Evolutionary conservation across 2,329 filamentous ascomycete species (phyloP), one percentile per base, ranked within the genome.

Genomic region (Calonectria hawksworthii): DNA sequence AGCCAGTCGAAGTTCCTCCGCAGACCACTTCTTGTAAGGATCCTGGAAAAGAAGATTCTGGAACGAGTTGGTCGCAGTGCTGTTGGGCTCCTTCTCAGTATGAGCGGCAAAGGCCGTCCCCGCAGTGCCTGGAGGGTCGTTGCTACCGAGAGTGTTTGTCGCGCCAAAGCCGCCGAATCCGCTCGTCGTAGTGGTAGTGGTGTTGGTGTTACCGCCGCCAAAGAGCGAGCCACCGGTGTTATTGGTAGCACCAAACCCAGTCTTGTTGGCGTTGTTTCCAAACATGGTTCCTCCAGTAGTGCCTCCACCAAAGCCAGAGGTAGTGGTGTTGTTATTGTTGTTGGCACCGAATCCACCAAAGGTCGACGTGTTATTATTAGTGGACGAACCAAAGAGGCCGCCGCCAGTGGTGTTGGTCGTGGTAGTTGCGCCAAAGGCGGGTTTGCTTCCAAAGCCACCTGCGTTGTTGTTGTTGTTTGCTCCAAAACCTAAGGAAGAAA

Each of bases 1-100:
- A 59, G 92, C 95, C 75, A 98, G 86, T 82, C 95, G 90, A 69
- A 97, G 86, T 84, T 97, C 94, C 80, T 95, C 97, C n/a, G 95
- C 92, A 13, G 96, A 98, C 88, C 94, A 99, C 83, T 97, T 98
- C 84, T 93, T 93, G 87, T 96, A 98, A 1, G 94, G 91, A 30
- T 93, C 92, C 86, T 94, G 93, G 84, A 96, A 96, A 28, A 93
- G 87, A 72, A 98, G 92, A 79, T 93, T 96, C 84, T 97, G 95
- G 84, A 94, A 98, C 5, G 93, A 89, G 81, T 94, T 91, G 77
- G 87, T 90, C 82, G 70, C 86, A 23, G 84, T 85, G 78, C 86
- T 90, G 52, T 90, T 91, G 4, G 88, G 85, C 81, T 98, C 95
- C 84, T 96, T 97, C 86, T 98, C 95, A 26, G 89, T 87, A 61